Evolutionary conservation across 108 stramenopile genomes (phyloP), one percentile per base, ranked within the genome.

Genomic region (Skeletonema grethae): DNA sequence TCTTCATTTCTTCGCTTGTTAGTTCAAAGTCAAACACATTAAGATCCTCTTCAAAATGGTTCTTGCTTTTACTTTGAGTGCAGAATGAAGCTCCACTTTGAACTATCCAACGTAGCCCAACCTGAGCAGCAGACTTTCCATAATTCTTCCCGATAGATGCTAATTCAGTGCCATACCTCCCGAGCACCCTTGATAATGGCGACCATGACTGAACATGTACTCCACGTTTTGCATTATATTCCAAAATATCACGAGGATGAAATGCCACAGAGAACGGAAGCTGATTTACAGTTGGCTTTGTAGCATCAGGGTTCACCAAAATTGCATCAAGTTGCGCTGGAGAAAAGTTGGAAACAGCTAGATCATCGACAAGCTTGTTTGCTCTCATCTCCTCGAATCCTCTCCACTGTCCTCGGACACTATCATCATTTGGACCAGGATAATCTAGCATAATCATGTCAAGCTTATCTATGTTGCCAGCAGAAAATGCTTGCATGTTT

Each of bases 371-470:
- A 55, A 81, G 68, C 31, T 75, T 71, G 22, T 66, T 65, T 50
- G 76, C 61, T 55, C 24, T 45, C 90, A 91, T 91, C 10, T 87
- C 88, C 68, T 91, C 88, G 61, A 91, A 87, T 50, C 85, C 72
- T 11, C 34, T 61, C 90, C 90, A 91, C 56, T 91, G 90, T 16
- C 90, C 90, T 57, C 73, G 79, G 36, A 91, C 86, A n/a, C 86
- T 87, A 12, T 82, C 85, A 43, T 81, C 77, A 72, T 91, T 86
- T 15, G 90, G 82, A 29, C 90, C 90, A 9, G 90, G 90, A 83
- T 91, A 91, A 53, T 91, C 90, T 13, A 91, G 65, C 90, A 91
- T 91, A 41, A 91, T 91, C 77, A 86, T 85, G 73, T 91, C 90
- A 10, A 91, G 72, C 50, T 87, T 86, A 64, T 86, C 84, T 36